Conservation (phyloP, 352 stramenopile species). For the Pythium oligandrum region DNA sequence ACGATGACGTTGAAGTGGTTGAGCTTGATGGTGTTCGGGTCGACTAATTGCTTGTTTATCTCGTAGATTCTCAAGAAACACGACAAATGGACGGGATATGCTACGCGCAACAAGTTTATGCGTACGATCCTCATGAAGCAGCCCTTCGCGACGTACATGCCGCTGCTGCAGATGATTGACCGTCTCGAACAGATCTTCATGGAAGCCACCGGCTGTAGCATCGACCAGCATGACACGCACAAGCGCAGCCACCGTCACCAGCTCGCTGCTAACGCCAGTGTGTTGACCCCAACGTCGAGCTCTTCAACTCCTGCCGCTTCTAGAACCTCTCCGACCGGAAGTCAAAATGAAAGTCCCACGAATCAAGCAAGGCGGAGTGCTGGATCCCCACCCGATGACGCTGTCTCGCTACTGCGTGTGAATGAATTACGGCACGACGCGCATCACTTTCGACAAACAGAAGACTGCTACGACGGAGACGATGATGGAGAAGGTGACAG, state of each 20-base stretch:
- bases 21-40: conserved; percentile 3
- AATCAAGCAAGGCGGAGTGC: not conserved
- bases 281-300: not conserved
- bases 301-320: not conserved
- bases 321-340: conserved; percentile 3
- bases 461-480: conserved; percentile 42
- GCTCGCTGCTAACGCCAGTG: conserved; percentile 10
- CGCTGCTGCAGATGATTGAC: conserved; percentile 83
- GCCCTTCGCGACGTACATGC: conserved; percentile 81
- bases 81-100: conserved; percentile 89
- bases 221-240: conserved; percentile 76
- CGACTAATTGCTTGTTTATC: too few species aligned
- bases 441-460: conserved; percentile 53
- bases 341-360: conserved; percentile 9
- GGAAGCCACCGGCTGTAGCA: conserved; percentile 79
- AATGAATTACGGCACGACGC: conserved; percentile 73
- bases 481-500: conserved; percentile 30
- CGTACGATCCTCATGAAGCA: conserved; percentile 88
- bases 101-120: conserved; percentile 89
- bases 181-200: conserved; percentile 87
- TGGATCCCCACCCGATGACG: conserved; percentile 43
- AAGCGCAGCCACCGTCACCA: conserved; percentile 24
- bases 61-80: conserved; percentile 85
- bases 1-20: not conserved
- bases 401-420: conserved; percentile 67